phyloP scores from a whole-genome alignment of 2,329 filamentous ascomycete genomes.

The Aspergillus versicolor region DNA sequence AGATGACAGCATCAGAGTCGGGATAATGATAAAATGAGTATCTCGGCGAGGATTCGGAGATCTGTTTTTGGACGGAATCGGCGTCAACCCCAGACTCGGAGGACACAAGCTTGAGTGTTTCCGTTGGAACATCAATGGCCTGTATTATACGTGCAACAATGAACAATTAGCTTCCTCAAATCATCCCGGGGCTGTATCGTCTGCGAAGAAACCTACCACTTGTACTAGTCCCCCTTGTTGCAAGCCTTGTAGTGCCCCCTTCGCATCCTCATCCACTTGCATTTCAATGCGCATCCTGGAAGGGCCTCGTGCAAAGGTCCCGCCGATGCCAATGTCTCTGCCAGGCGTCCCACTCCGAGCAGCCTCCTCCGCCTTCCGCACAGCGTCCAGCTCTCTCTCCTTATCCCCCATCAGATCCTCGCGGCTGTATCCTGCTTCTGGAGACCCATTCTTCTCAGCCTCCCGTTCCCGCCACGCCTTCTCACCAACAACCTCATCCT shows the following conservation, averaged over 20 bases:
- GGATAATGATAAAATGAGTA: slow-evolving; percentile 62
- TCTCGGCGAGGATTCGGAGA: slow-evolving; percentile 56
- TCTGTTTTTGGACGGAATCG: slow-evolving; percentile 44
- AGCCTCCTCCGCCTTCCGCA: slow-evolving; percentile 59
- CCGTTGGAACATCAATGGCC: slow-evolving; percentile 45
- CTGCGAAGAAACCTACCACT: slow-evolving; percentile 42
- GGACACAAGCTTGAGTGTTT: slow-evolving; percentile 56
- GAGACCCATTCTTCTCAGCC: slow-evolving; percentile 38
- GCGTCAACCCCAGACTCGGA: slow-evolving; percentile 45
- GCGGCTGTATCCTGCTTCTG: slow-evolving; percentile 26
- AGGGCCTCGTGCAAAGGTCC: slow-evolving; percentile 30
- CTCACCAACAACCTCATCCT: slow-evolving; percentile 55
- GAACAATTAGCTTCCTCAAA: slow-evolving; percentile 22
- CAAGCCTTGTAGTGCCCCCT: slow-evolving; percentile 48
- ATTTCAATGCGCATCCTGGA: slow-evolving; percentile 50
- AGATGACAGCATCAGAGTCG: slow-evolving; percentile 51
- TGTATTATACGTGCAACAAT: slow-evolving; percentile 24
- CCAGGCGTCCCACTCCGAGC: slow-evolving; percentile 54
- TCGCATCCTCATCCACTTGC: slow-evolving; percentile 54
- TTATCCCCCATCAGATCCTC: slow-evolving; percentile 61
- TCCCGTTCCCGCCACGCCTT: slow-evolving; percentile 57
- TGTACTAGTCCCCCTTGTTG: slow-evolving; percentile 47
- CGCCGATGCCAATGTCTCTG: slow-evolving; percentile 49
- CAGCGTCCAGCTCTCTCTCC: slow-evolving; percentile 57
- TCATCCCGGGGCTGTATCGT: not conserved